phyloP scores from a whole-genome alignment of 805 yeast species.

The Candida insectorum region DNA sequence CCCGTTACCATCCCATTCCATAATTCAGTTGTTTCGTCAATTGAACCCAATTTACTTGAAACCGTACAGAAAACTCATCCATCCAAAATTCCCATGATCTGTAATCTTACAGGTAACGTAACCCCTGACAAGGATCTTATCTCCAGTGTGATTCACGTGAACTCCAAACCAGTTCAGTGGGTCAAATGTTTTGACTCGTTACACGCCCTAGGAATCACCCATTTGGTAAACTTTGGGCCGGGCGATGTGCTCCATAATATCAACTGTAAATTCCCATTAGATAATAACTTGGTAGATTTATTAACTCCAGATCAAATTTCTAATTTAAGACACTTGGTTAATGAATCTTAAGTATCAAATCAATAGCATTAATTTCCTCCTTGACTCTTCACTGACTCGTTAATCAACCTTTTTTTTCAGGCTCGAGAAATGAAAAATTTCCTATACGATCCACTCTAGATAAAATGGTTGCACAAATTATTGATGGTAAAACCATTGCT shows the following conservation, averaged over 20 bases:
- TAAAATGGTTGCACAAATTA: conserved; percentile 24
- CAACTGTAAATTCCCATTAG: conserved; percentile 10
- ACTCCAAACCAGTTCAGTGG: conserved; percentile 45
- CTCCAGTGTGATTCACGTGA: conserved; percentile 26
- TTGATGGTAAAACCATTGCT: conserved; percentile 47
- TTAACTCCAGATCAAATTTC: too few relatives aligned
- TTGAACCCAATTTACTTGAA: conserved; percentile 28
- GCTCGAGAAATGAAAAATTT: not conserved
- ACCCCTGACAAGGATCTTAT: conserved; percentile 8
- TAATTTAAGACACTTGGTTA: too few relatives aligned
- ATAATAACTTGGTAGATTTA: conserved; percentile 3
- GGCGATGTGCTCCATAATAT: conserved; percentile 30
- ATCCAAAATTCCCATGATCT: conserved; percentile 27
- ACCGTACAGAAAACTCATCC: not conserved
- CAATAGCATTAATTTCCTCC: too few relatives aligned
- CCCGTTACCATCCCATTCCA: conserved; percentile 55
- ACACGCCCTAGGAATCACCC: conserved; percentile 11
- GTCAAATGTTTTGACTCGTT: conserved; percentile 28
- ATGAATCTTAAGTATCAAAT: too few relatives aligned
- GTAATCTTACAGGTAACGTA: conserved; percentile 32
- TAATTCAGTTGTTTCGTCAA: conserved; percentile 33
- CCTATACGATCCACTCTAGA: too few relatives aligned
- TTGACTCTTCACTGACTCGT: too few relatives aligned
- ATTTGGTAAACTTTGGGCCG: conserved; percentile 36
- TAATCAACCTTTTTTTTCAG: too few relatives aligned